Percentiles rank a stretch among this genome's conserved stretches.
Conservation (phyloP, 2,329 filamentous ascomycete genomes). For the Pseudogymnoascus sp. region DNA sequence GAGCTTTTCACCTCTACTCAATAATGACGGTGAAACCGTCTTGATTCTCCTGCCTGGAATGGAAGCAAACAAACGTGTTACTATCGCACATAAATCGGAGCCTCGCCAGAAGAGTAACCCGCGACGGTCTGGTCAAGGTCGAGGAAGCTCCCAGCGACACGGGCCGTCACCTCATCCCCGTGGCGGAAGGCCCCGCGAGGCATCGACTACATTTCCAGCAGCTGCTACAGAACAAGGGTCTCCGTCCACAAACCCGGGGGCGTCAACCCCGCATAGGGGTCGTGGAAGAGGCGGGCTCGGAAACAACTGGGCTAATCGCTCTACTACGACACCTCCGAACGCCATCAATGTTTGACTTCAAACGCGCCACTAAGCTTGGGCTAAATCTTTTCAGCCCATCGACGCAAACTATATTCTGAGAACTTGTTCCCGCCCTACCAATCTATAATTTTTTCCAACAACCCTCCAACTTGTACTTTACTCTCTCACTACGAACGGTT, state of each 20-base stretch:
- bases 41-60: conserved; percentile 42
- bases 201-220: conserved; percentile 21
- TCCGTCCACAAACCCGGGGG: conserved; percentile 19
- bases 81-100: conserved; percentile 30
- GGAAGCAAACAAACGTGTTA: conserved; percentile 34
- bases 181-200: conserved; percentile 26
- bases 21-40: conserved; percentile 33
- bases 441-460: conserved; percentile 7
- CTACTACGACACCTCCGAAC: neutral
- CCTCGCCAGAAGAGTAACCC: conserved; percentile 27
- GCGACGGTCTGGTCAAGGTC: conserved; percentile 22
- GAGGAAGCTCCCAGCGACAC: conserved; percentile 22
- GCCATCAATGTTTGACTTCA: conserved; percentile 7
- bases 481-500: conserved; percentile 5
- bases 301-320: conserved; percentile 7
- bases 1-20: conserved; percentile 33
- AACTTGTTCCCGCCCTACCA: conserved; percentile 3
- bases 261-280: conserved; percentile 18
- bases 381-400: neutral
- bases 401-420: conserved; percentile 8
- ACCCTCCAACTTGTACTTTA: conserved; percentile 8
- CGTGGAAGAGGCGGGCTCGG: conserved; percentile 22
- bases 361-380: neutral
- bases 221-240: conserved; percentile 20
- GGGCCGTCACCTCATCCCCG: conserved; percentile 22